A percentile compares a stretch with the other conserved stretches of the same genome.
Evolutionary conservation across 2,329 filamentous ascomycete genomes (phyloP).

Genomic region (Hirsutella minnesotensis): DNA sequence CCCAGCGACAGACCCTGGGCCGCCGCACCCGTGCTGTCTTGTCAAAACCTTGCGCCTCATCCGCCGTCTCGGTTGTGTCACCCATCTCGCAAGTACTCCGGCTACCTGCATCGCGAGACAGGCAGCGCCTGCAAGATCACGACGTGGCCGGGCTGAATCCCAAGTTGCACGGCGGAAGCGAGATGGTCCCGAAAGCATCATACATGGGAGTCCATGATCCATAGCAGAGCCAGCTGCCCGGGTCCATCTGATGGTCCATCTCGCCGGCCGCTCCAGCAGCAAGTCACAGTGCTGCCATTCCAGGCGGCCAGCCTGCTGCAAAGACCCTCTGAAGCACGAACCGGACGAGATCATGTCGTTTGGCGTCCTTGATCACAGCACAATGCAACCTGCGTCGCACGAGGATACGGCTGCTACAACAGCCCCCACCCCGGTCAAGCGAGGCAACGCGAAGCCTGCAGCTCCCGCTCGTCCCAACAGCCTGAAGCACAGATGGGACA

Average conservation of each 20-base stretch:
- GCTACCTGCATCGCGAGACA: not conserved
- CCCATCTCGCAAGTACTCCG: not conserved
- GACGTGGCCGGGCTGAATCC: not conserved
- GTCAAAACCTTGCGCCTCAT: not conserved
- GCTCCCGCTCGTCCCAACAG: not conserved
- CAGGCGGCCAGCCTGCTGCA: too few species aligned
- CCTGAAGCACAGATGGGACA: too few species aligned
- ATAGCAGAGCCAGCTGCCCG: not conserved
- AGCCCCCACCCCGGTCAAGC: too few species aligned
- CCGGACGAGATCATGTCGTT: too few species aligned
- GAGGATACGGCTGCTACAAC: too few species aligned
- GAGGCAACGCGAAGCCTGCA: too few species aligned
- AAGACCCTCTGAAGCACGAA: too few species aligned
- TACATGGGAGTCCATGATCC: not conserved
- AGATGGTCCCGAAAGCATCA: not conserved
- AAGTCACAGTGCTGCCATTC: too few species aligned
- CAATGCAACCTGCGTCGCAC: too few species aligned
- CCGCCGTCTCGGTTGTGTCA: not conserved
- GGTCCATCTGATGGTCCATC: not conserved
- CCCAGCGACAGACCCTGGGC: not conserved
- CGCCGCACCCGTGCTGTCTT: not conserved
- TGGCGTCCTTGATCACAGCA: too few species aligned
- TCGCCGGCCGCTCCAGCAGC: not conserved
- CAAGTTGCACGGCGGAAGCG: constrained; percentile 1
- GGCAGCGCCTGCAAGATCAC: not conserved